These are phyloP conservation scores for Cronartium quercuum DNA, from an alignment of 1,284 basidiomycete genomes.

Conservation along the genomic window DNA sequence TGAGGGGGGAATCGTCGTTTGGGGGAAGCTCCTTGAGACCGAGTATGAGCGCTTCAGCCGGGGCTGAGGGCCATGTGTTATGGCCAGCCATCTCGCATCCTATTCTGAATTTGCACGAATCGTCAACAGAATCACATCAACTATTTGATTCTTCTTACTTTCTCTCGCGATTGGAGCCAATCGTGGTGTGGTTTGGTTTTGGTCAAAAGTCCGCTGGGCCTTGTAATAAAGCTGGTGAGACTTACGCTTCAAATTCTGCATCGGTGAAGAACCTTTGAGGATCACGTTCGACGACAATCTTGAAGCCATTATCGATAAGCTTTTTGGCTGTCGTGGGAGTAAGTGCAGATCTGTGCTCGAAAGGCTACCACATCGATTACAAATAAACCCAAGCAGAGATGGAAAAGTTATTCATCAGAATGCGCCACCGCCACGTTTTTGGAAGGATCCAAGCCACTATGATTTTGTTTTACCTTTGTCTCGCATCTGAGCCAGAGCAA, in stretches of 20 bases:
- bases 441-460: background rate
- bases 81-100: slow-evolving; percentile 84
- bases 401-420: slow-evolving; percentile 34
- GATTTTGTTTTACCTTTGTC: slow-evolving; percentile 61
- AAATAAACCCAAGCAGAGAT: slow-evolving; percentile 45
- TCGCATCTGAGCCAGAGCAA: slow-evolving; percentile 66
- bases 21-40: slow-evolving; percentile 88
- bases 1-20: slow-evolving; percentile 68
- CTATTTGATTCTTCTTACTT: background rate
- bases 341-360: slow-evolving; percentile 86
- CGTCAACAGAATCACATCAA: background rate
- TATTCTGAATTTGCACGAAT: slow-evolving; percentile 56
- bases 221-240: background rate
- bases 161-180: no score
- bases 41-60: slow-evolving; percentile 72
- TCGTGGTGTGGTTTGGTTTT: background rate
- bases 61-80: slow-evolving; percentile 81
- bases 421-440: background rate
- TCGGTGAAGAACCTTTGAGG: slow-evolving; percentile 93
- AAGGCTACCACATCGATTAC: slow-evolving; percentile 50
- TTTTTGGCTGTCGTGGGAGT: slow-evolving; percentile 86
- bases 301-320: slow-evolving; percentile 84
- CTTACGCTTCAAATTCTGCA: slow-evolving; percentile 63
- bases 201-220: background rate
- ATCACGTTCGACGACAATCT: slow-evolving; percentile 87